Evolutionary conservation across 768 basidiomycete genomes (phyloP), one percentile per base, ranked within the genome.

Genomic region (Gloeophyllum trabeum): DNA sequence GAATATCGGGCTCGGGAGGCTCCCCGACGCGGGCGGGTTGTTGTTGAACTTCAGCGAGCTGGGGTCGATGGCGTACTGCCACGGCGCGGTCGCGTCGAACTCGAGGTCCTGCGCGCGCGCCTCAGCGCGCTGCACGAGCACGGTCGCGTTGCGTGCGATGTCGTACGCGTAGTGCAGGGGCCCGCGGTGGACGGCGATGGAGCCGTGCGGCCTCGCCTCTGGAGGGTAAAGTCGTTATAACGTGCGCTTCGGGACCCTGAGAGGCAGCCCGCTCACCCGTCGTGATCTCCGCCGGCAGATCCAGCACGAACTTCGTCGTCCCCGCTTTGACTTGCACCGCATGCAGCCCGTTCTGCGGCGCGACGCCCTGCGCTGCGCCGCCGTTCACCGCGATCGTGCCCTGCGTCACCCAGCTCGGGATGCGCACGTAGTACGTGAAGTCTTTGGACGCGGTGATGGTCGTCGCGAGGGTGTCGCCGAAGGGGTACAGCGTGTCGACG

Each of bases 11-110:
- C 67, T 66, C 4, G 70, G 69, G 18, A 70, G 57, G 14, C 49
- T 51, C 22, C 58, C 61, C 5, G 59, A 60, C 18, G 58, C 38
- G 2, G 63, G 59, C 3, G 60, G 56, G 12, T 51, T 54, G 32
- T 60, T 58, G 41, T 51, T 50, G 54, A 71, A 71, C 38, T 57
- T 57, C 22, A 69, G 48, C 18, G 14, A 12, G 16, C 21, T 13
- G 26, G 70, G 70, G 51, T 77, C 73, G 45, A 75, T 73, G 13
- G 74, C 73, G 49, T 69, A 73, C 48, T 72, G 67, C 74, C 73
- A 76, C 6, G 59, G 48, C 2, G 51, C 60, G 3, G 65, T 65
- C 5, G 73, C 64, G 41, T 71, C 68, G 47, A 70, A 72, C 51
- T 75, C 54, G 24, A 73, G 60, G 46, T 76, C 74, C 14, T 62